Evolutionary conservation across 1,284 basidiomycete species (phyloP).

Genomic region (Pseudozyma tsukubaensis): DNA sequence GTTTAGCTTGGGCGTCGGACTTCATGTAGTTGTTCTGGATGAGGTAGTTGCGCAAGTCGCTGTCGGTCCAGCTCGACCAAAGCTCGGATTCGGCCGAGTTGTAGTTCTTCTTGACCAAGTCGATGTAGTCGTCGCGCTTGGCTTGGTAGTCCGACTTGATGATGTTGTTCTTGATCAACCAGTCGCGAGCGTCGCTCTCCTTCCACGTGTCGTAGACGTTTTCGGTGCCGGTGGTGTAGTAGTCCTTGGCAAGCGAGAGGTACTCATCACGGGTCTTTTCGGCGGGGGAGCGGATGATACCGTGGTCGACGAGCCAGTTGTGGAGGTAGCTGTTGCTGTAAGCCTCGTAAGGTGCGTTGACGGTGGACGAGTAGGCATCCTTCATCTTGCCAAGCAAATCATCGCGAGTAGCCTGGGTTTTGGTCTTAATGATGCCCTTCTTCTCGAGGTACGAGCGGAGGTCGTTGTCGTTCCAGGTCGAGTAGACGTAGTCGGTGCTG

Average conservation of each 20-base stretch:
- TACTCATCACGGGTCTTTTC: conserved; percentile 63
- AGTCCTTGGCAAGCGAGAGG: conserved; percentile 56
- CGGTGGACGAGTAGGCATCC: conserved; percentile 56
- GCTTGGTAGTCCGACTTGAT: conserved; percentile 60
- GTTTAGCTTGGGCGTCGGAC: conserved; percentile 54
- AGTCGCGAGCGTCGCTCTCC: conserved; percentile 60
- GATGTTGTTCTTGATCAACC: conserved; percentile 58
- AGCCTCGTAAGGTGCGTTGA: conserved; percentile 63
- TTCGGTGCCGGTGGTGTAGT: conserved; percentile 62
- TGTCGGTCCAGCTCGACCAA: conserved; percentile 62
- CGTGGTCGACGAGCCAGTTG: conserved; percentile 66
- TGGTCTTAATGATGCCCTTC: conserved; percentile 60
- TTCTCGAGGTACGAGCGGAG: conserved; percentile 58
- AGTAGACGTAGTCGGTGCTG: conserved; percentile 66
- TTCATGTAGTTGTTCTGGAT: conserved; percentile 59
- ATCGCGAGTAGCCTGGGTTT: conserved; percentile 55
- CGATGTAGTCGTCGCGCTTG: conserved; percentile 56
- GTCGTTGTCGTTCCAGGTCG: conserved; percentile 61
- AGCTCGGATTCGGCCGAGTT: conserved; percentile 46
- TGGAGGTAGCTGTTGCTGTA: conserved; percentile 65
- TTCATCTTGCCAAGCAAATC: conserved; percentile 56
- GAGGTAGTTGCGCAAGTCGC: conserved; percentile 61
- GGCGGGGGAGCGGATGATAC: conserved; percentile 53
- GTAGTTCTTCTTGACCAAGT: conserved; percentile 58
- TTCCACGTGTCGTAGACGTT: conserved; percentile 63